Evolutionary conservation across 1,284 basidiomycete species (phyloP).

Genomic region (Inonotus hispidus): DNA sequence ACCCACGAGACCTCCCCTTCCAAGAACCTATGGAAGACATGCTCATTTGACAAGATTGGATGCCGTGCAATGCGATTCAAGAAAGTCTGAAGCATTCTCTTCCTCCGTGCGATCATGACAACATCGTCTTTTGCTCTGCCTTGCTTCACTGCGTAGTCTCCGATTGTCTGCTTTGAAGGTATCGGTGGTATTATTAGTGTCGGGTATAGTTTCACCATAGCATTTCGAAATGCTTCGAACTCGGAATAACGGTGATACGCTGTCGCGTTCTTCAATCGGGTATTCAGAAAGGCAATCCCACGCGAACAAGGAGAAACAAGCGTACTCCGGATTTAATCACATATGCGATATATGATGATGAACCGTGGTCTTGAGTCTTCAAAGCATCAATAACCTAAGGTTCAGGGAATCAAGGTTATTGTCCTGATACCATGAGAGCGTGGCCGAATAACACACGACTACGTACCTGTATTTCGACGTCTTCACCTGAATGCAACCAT

Average conservation of each 20-base stretch:
- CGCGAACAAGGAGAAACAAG: background rate
- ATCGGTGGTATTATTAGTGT: conserved; percentile 97
- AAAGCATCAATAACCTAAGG: conserved; percentile 86
- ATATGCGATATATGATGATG: conserved; percentile 91
- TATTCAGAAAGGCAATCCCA: conserved; percentile 14
- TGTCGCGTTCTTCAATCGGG: conserved; percentile 58
- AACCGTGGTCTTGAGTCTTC: conserved; percentile 87
- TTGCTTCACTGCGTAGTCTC: conserved; percentile 97
- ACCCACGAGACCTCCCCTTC: conserved; percentile 97
- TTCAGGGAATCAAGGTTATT: background rate
- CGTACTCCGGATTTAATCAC: conserved; percentile 87
- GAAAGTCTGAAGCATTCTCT: conserved; percentile 94
- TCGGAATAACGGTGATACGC: conserved; percentile 93
- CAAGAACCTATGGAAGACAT: conserved; percentile 92
- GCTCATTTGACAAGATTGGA: conserved; percentile 90
- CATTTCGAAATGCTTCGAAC: conserved; percentile 89
- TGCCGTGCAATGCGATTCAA: conserved; percentile 86
- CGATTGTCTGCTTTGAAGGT: conserved; percentile 92
- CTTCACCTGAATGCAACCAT: conserved; percentile 74
- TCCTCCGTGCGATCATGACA: conserved; percentile 85
- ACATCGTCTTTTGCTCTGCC: conserved; percentile 96
- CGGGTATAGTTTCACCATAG: conserved; percentile 85
- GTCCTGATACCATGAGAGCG: conserved; percentile 7
- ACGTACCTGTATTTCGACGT: conserved; percentile 71
- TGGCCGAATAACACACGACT: conserved; percentile 2